Percentiles rank a stretch among this genome's conserved stretches.
Evolutionary conservation across 2,329 filamentous ascomycete genomes (phyloP).

Genomic region (Paecilomyces variotii): DNA sequence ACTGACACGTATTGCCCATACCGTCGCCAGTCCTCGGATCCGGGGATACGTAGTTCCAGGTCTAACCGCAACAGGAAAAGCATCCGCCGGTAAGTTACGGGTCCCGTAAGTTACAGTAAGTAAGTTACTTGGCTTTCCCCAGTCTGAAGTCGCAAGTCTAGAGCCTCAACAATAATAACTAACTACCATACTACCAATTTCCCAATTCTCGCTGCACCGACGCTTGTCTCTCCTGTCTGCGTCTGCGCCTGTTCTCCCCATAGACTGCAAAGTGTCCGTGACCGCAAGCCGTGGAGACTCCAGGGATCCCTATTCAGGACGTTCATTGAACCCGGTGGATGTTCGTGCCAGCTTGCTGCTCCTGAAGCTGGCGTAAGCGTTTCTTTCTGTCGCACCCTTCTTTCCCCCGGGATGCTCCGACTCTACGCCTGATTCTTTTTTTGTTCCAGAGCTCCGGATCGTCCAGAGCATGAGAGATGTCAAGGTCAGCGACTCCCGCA

Average conservation of each 20-base stretch:
- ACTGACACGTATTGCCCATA: background rate
- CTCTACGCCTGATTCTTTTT: conserved; percentile 1
- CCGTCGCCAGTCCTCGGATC: background rate
- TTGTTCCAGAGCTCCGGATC: conserved; percentile 5
- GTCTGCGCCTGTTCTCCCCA: background rate
- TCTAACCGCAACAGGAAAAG: background rate
- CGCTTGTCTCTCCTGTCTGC: background rate
- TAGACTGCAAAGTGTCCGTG: background rate
- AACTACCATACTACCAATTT: background rate
- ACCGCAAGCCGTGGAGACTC: background rate
- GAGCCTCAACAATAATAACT: background rate
- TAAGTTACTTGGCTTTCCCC: too few relatives aligned
- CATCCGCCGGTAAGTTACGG: background rate
- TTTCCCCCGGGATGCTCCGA: conserved; percentile 5
- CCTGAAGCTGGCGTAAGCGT: background rate
- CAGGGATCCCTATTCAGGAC: background rate
- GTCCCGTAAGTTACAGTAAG: background rate
- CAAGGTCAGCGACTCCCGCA: conserved; percentile 51
- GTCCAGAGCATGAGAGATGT: conserved; percentile 49
- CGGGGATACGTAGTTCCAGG: background rate
- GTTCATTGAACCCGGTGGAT: background rate
- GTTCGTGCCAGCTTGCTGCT: conserved; percentile 3
- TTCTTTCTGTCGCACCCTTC: background rate
- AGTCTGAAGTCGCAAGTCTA: background rate
- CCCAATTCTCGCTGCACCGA: background rate